Evolutionary conservation across 257 asterid species (phyloP).

Genomic region (Dorcoceras hygrometricum): DNA sequence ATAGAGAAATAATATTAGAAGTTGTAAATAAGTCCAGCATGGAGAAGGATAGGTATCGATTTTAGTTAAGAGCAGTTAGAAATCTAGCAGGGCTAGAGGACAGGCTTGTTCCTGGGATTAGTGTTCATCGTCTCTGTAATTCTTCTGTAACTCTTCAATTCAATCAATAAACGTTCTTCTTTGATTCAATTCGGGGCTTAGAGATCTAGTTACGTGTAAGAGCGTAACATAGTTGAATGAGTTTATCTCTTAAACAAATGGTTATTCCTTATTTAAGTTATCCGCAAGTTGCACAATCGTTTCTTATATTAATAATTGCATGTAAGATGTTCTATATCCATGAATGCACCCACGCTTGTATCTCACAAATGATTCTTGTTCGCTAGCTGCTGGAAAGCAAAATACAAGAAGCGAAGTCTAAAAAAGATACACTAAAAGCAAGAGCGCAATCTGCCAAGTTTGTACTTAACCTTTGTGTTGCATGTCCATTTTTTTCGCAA

Average conservation of each 20-base stretch:
- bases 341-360: slow-evolving; percentile 1
- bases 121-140: no score
- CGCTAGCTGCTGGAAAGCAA: slow-evolving; percentile 87
- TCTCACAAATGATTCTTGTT: not conserved
- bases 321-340: not conserved
- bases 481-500: slow-evolving; percentile 5
- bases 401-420: slow-evolving; percentile 95
- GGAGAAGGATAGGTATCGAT: no score
- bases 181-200: no score
- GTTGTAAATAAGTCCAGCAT: no score
- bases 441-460: slow-evolving; percentile 99
- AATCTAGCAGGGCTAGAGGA: no score
- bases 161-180: no score
- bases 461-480: slow-evolving; percentile 34
- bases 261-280: not conserved
- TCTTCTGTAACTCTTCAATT: no score
- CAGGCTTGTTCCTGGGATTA: no score
- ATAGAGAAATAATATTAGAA: no score
- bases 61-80: no score
- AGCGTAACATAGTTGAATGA: slow-evolving; percentile 15
- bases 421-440: slow-evolving; percentile 94
- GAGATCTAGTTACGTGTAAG: no score
- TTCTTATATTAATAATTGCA: slow-evolving; percentile 8
- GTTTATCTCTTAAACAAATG: slow-evolving; percentile 10
- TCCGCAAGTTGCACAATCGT: slow-evolving; percentile 15